These are phyloP conservation scores for Escallonia herrerae DNA, from an alignment of 129 eudicot genomes.

Conservation along the genomic window DNA sequence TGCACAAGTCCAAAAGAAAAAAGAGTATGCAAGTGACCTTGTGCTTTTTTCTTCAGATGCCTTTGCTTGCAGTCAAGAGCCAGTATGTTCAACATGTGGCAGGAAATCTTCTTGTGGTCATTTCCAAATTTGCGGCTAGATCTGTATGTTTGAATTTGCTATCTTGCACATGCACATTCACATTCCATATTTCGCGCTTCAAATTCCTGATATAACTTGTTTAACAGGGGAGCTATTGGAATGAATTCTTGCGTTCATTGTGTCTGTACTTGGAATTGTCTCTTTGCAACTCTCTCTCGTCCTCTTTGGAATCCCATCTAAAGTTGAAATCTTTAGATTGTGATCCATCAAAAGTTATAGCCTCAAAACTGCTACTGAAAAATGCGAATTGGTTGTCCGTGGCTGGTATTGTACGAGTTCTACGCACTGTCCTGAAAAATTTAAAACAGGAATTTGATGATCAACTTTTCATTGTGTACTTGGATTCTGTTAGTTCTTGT, in stretches of 20 bases:
- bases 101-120: slow-evolving; percentile 46
- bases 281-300: slow-evolving; percentile 32
- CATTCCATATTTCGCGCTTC: slow-evolving; percentile 3
- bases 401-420: slow-evolving; percentile 46
- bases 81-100: slow-evolving; percentile 49
- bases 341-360: slow-evolving; percentile 17
- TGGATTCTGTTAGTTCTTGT: slow-evolving; percentile 30
- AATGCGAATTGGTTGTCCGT: slow-evolving; percentile 41
- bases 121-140: slow-evolving; percentile 49
- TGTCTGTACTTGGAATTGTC: slow-evolving; percentile 42
- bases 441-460: slow-evolving; percentile 44
- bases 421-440: slow-evolving; percentile 52
- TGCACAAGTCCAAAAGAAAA: too few relatives aligned
- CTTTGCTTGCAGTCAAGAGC: slow-evolving; percentile 37
- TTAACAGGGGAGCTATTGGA: slow-evolving; percentile 51
- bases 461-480: slow-evolving; percentile 31
- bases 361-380: slow-evolving; percentile 22
- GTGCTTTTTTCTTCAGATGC: slow-evolving; percentile 27
- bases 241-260: slow-evolving; percentile 34
- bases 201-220: slow-evolving; percentile 3
- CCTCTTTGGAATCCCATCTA: slow-evolving; percentile 24
- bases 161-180: not conserved
- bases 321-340: slow-evolving; percentile 17
- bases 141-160: slow-evolving; percentile 34
- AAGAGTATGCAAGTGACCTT: too few relatives aligned